A percentile compares a stretch with the other conserved stretches of the same genome.
Conservation (phyloP, 1,139 yeast genomes). For the Pneumocystis canis region DNA sequence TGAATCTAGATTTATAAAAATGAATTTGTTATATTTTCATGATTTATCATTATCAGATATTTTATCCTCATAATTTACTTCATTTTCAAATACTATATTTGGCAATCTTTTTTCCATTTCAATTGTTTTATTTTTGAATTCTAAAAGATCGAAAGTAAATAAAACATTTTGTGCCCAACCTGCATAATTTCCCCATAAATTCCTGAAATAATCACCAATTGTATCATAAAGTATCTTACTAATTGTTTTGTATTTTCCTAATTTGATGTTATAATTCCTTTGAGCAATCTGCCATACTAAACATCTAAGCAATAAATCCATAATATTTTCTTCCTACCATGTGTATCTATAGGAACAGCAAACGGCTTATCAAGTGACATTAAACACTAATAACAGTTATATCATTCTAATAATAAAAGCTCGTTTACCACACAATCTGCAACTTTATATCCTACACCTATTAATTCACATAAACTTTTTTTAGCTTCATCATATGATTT, state of each 20-base stretch:
- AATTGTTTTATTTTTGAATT: constrained; percentile 7
- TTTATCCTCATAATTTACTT: constrained; percentile 57
- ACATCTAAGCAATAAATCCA: background rate
- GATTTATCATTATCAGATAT: constrained; percentile 37
- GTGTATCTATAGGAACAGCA: constrained; percentile 91
- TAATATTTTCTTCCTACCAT: constrained; percentile 42
- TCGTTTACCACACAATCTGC: constrained; percentile 61
- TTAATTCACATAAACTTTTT: constrained; percentile 46
- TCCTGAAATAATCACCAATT: constrained; percentile 46
- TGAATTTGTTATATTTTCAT: constrained; percentile 61
- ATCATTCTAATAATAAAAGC: constrained; percentile 1
- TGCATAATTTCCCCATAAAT: constrained; percentile 77
- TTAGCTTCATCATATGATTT: constrained; percentile 45
- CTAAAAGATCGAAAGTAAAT: constrained; percentile 61
- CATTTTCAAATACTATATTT: constrained; percentile 55
- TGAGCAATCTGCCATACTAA: constrained; percentile 48
- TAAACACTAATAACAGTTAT: constrained; percentile 31
- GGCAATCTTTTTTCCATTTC: constrained; percentile 29
- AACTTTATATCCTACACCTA: constrained; percentile 95
- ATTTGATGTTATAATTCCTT: constrained; percentile 52
- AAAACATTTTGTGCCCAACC: constrained; percentile 97
- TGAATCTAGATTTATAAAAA: constrained; percentile 60
- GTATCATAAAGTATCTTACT: constrained; percentile 46
- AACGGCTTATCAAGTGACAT: constrained; percentile 86
- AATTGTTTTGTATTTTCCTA: constrained; percentile 31